Evolutionary conservation across 352 stramenopile species (phyloP).

Genomic region (Saprolegnia parasitica): DNA sequence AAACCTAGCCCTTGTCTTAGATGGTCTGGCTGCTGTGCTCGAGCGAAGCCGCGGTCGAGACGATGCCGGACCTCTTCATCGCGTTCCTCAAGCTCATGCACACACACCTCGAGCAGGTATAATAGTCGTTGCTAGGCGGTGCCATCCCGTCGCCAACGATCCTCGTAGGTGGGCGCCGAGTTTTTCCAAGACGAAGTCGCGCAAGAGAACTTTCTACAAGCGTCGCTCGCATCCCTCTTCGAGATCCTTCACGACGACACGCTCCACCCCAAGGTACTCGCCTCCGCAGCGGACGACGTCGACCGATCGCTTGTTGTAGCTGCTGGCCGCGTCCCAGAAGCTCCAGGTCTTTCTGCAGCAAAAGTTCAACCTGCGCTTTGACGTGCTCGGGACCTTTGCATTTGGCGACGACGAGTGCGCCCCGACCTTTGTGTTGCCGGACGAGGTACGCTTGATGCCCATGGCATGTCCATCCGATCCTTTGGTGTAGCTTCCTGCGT

Average conservation of each 20-base stretch:
- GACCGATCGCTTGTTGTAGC: not conserved
- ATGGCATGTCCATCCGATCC: not conserved
- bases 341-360: slow-evolving; percentile 26
- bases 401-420: slow-evolving; percentile 35
- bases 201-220: slow-evolving; percentile 56
- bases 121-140: not conserved
- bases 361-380: slow-evolving; percentile 24
- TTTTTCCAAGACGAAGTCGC: slow-evolving; percentile 68
- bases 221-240: slow-evolving; percentile 54
- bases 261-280: slow-evolving; percentile 23
- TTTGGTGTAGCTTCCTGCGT: slow-evolving; percentile 21
- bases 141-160: slow-evolving; percentile 21
- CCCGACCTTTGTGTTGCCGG: slow-evolving; percentile 32
- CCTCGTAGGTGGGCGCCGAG: slow-evolving; percentile 48
- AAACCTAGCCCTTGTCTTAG: slow-evolving; percentile 31
- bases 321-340: slow-evolving; percentile 5
- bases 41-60: slow-evolving; percentile 47
- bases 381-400: slow-evolving; percentile 23
- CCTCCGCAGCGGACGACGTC: not conserved
- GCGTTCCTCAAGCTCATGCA: slow-evolving; percentile 54
- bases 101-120: slow-evolving; percentile 56
- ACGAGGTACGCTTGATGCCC: slow-evolving; percentile 31
- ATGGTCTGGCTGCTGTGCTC: slow-evolving; percentile 59
- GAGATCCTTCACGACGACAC: slow-evolving; percentile 55
- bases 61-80: slow-evolving; percentile 43